Percentiles rank a stretch among this genome's conserved stretches.
Conservation (phyloP, 2,329 filamentous ascomycete genomes). For the Diaporthe aspalathi region DNA sequence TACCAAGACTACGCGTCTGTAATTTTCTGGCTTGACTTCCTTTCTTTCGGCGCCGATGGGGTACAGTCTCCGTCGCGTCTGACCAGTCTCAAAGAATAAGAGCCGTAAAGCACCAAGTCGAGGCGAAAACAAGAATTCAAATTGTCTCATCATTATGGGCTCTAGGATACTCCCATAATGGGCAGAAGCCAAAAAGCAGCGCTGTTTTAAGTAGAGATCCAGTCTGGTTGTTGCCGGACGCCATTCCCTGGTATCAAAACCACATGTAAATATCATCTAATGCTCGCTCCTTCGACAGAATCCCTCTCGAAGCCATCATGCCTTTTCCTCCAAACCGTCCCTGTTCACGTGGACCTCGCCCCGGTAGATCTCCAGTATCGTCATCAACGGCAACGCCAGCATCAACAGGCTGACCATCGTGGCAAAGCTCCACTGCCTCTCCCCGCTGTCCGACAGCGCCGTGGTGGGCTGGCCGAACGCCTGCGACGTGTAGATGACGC, state of each 20-base stretch:
- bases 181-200: not conserved
- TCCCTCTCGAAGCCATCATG: rapidly evolving
- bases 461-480: slow-evolving; percentile 69
- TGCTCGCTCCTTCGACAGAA: not conserved
- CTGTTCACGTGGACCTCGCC: slow-evolving; percentile 27
- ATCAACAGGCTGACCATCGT: slow-evolving; percentile 70
- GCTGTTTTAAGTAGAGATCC: not conserved
- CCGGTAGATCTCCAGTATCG: slow-evolving; percentile 64
- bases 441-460: slow-evolving; percentile 60
- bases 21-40: too few relatives aligned
- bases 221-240: not conserved
- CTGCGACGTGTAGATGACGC: slow-evolving; percentile 68
- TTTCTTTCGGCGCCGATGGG: too few relatives aligned
- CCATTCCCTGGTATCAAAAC: not conserved
- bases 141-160: not conserved
- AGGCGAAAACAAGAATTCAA: not conserved
- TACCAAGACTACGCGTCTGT: too few relatives aligned
- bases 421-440: slow-evolving; percentile 72
- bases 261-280: not conserved
- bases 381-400: slow-evolving; percentile 69
- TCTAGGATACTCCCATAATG: not conserved
- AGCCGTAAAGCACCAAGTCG: not conserved
- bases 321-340: slow-evolving; percentile 5
- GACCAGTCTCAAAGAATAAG: too few relatives aligned
- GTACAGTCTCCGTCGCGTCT: too few relatives aligned